Base-by-base conservation (phyloP, 2,329 filamentous ascomycete species). In the Verticillium nonalfalfae region DNA sequence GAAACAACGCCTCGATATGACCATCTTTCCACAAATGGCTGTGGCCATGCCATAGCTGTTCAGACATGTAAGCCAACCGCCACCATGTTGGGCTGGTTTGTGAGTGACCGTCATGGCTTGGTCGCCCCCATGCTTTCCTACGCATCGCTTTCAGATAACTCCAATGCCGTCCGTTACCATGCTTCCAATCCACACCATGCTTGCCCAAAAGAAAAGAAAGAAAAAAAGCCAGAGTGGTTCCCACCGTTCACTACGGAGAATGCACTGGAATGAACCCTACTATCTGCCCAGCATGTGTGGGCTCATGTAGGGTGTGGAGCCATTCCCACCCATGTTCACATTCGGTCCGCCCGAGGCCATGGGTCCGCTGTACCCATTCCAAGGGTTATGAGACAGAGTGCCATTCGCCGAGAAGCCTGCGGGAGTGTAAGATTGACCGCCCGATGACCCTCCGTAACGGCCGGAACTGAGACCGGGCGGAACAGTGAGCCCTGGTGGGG, bases 401-500 rank as follows among this genome's bases (percentile, higher is more conserved):
- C 60, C 50, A 64, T 60, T 26, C 64, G 59, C 58, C 10, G 66
- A 57, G 34, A 63, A 61, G 14, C 68, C 65, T 7, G 66, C 62
- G 31, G 64, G 64, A 9, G 59, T 63, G 40, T 62, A 64, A 13
- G 61, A 40, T 34, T 66, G 64, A 10, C 62, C 58, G 14, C 59
- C 54, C 35, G 62, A 58, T 11, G 21, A 40, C 45, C 56, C 58
- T 40, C 61, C 57, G 59, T 68, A 72, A 18, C 71, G 71, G 14
- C 68, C 66, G 18, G 64, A 61, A 14, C 78, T 80, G 38, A 94
- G 79, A 13, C 90, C 91, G 1, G 91, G 90, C 14, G 93, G 93
- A 7, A 86, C 87, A 1, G 85, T 73, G 9, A 97, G 82, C 2
- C 93, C 93, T 0, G 93, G 93, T 13, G n/a, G 93, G 93, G 93